Evolutionary conservation across 208 protist species (phyloP).

Genomic region (Acanthamoeba polyphaga): DNA sequence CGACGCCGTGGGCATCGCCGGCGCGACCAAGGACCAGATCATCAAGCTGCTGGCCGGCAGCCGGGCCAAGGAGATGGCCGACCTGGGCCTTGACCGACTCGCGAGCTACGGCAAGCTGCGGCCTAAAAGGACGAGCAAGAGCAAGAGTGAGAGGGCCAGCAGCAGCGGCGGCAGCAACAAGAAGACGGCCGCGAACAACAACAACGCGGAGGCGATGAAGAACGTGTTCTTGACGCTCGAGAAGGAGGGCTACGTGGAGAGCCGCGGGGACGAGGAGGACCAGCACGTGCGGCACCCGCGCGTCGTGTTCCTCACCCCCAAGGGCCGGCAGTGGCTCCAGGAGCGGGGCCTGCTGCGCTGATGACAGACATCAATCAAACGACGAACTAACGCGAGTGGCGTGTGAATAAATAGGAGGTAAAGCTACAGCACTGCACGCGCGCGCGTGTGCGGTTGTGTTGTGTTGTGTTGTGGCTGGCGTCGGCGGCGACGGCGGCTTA

Average conservation of each 20-base stretch:
- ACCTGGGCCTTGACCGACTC: slow-evolving; percentile 5
- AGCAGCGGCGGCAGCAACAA: neutral
- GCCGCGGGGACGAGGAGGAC: neutral
- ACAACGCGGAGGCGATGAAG: neutral
- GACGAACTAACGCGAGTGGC: too few species aligned
- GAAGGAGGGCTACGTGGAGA: slow-evolving; percentile 42
- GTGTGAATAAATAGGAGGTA: too few species aligned
- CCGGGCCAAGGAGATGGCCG: slow-evolving; percentile 8
- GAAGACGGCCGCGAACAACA: neutral
- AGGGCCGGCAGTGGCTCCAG: slow-evolving; percentile 26
- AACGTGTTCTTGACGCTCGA: slow-evolving; percentile 47
- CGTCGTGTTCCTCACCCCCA: slow-evolving; percentile 38
- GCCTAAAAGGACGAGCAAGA: neutral
- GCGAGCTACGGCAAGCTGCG: slow-evolving; percentile 41
- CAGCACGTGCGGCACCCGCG: slow-evolving; percentile 11
- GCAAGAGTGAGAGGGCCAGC: neutral
- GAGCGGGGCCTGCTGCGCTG: neutral
- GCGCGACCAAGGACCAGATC: slow-evolving; percentile 47
- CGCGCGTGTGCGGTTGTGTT: too few species aligned
- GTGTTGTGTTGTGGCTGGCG: too few species aligned
- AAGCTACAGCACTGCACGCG: too few species aligned
- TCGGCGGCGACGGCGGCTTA: neutral
- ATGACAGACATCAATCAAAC: too few species aligned
- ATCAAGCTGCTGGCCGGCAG: slow-evolving; percentile 9
- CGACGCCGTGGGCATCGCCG: slow-evolving; percentile 27